Base-by-base conservation (phyloP, 2,329 filamentous ascomycete species). In the Monilinia aucupariae region DNA sequence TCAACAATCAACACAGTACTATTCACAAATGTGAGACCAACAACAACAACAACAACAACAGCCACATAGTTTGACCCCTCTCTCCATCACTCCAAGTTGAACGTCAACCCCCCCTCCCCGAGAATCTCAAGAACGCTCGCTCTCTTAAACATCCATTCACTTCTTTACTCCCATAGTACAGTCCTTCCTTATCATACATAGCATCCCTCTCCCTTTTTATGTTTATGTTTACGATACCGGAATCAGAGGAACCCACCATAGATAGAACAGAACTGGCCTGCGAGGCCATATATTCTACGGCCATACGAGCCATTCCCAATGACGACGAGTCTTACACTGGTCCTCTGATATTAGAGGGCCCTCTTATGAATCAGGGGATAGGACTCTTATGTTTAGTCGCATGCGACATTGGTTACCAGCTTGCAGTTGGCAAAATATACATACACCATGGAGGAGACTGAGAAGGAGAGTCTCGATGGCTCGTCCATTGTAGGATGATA, bases 401-500 rank as follows among this genome's bases (percentile, higher is more conserved):
- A 58, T 62, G 60, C 52, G 34, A 50, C 41, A 41, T 48, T 47
- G 43, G 47, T 56, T 58, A 20, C 22, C 41, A 58, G 45, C 7
- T 30, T 39, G 34, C 25, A 58, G 13, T 49, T 50, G 12, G 20
- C 37, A 37, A 47, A 63, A 52, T 41, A 49, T 63, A 64, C 45
- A 49, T 63, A 64, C 62, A 61, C 41, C 50, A 81, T 82, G 79
- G 77, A 78, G 66, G 75, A 78, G 67, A 69, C 76, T 65, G 71
- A 71, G 61, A 76, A 79, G 67, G 79, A 90, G 70, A 87, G 84
- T 76, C 85, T 85, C 64, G 90, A 92, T 80, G 88, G 82, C 78
- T 88, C 88, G 64, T 92, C 90, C 67, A 86, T 92, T 71, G 87
- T 90, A 76, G 75, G 85, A 75, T 63, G 17, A 39, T n/a, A 7